Conservation (phyloP, 768 basidiomycete species). For the Phlebiopsis gigantea region DNA sequence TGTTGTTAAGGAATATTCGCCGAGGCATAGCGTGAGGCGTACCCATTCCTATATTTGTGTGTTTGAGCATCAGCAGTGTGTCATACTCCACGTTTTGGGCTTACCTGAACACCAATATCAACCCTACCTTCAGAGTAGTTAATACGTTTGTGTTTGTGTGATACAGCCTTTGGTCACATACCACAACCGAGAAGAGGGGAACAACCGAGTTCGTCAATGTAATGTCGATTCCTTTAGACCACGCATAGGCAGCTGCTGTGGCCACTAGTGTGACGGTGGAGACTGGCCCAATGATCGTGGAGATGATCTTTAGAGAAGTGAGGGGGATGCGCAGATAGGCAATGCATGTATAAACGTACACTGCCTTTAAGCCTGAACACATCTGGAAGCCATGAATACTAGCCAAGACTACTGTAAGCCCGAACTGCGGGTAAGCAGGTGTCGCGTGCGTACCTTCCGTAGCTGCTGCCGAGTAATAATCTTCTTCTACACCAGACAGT, state of each 20-base stretch:
- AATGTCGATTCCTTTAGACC: constrained; percentile 51
- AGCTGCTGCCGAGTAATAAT: constrained; percentile 24
- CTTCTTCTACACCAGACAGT: constrained; percentile 13
- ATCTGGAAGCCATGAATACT: constrained; percentile 91
- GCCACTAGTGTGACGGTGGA: constrained; percentile 79
- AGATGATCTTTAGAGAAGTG: constrained; percentile 48
- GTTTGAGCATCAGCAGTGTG: neutral
- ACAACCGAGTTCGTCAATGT: constrained; percentile 79
- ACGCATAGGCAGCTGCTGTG: constrained; percentile 51
- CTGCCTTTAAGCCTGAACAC: constrained; percentile 81
- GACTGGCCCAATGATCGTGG: constrained; percentile 74
- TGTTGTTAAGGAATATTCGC: neutral
- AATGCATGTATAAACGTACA: constrained; percentile 36
- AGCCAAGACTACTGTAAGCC: neutral
- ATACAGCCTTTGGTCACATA: constrained; percentile 32
- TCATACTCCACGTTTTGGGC: constrained; percentile 16
- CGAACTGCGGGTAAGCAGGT: neutral
- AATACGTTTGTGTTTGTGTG: neutral
- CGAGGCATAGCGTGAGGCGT: constrained; percentile 17
- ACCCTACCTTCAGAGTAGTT: constrained; percentile 57
- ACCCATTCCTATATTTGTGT: constrained; percentile 53
- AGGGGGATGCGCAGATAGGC: neutral
- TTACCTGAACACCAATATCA: constrained; percentile 84
- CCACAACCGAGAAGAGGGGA: constrained; percentile 86
- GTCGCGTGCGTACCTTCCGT: constrained; percentile 17